Percentiles rank a stretch among this genome's conserved stretches.
These are phyloP conservation scores for Mycosarcoma mackinlayi DNA, from an alignment of 1,284 basidiomycete genomes.

Conservation along the genomic window DNA sequence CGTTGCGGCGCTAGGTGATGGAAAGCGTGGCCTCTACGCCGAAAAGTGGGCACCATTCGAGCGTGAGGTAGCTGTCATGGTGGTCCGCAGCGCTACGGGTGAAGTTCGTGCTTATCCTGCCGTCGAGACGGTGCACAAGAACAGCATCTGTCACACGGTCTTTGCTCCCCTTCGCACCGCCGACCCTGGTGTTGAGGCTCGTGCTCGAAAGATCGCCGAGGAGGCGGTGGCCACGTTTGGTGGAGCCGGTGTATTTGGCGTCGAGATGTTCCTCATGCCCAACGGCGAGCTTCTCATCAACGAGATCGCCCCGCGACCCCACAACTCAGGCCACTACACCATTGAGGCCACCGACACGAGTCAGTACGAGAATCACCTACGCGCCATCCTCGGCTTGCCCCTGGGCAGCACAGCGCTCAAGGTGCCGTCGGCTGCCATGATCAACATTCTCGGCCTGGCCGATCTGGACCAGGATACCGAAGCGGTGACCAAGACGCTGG, in stretches of 20 bases:
- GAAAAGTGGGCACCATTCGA: conserved; percentile 92
- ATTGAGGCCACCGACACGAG: conserved; percentile 96
- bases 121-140: conserved; percentile 94
- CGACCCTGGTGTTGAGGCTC: conserved; percentile 73
- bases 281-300: conserved; percentile 90
- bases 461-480: conserved; percentile 61
- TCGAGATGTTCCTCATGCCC: conserved; percentile 94
- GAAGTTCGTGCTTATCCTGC: conserved; percentile 86
- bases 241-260: conserved; percentile 95
- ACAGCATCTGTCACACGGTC: conserved; percentile 93
- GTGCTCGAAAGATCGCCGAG: conserved; percentile 82
- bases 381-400: conserved; percentile 90
- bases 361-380: conserved; percentile 97
- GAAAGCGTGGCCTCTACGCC: conserved; percentile 77
- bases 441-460: conserved; percentile 80
- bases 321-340: conserved; percentile 99
- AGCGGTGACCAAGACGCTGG: conserved; percentile 64
- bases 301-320: conserved; percentile 98
- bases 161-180: conserved; percentile 77
- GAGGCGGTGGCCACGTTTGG: conserved; percentile 80
- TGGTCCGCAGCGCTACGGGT: conserved; percentile 78
- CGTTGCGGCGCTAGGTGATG: conserved; percentile 71
- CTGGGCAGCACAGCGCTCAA: conserved; percentile 89
- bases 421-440: conserved; percentile 88
- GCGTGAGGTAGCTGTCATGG: conserved; percentile 96